phyloP scores from a whole-genome alignment of 208 protist genomes.

The Sergeia podlipaevii region DNA sequence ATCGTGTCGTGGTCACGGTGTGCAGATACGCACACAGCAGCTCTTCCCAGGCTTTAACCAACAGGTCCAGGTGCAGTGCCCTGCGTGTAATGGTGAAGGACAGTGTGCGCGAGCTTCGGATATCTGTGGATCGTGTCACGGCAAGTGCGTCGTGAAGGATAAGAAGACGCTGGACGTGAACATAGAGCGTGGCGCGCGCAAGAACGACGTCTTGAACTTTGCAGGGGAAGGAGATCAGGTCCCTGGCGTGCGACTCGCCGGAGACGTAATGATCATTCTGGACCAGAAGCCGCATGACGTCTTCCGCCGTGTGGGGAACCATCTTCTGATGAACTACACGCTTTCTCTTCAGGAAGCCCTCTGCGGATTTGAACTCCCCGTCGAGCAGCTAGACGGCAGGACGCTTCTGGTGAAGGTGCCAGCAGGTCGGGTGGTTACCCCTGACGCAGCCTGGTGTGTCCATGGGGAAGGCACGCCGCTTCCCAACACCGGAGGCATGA shows the following conservation, averaged over 20 bases:
- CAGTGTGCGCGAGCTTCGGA: conserved; percentile 70
- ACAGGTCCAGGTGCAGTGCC: conserved; percentile 88
- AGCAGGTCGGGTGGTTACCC: conserved; percentile 73
- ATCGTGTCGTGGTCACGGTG: conserved; percentile 90
- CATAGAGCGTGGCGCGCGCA: conserved; percentile 93
- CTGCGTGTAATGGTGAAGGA: conserved; percentile 89
- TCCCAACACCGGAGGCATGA: conserved; percentile 62
- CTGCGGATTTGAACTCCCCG: conserved; percentile 81
- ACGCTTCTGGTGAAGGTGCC: conserved; percentile 61
- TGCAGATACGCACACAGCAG: conserved; percentile 85
- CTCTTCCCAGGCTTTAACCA: conserved; percentile 94
- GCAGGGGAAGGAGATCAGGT: conserved; percentile 93
- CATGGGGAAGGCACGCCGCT: conserved; percentile 89
- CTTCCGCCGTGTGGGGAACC: conserved; percentile 91
- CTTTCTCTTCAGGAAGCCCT: conserved; percentile 94
- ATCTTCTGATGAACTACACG: conserved; percentile 88
- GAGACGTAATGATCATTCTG: conserved; percentile 97
- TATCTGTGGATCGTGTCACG: conserved; percentile 92
- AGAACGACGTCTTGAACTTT: conserved; percentile 93
- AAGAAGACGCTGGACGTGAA: conserved; percentile 93
- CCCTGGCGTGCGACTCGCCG: conserved; percentile 78
- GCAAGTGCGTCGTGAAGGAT: conserved; percentile 88
- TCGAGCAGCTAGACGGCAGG: conserved; percentile 91
- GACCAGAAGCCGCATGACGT: conserved; percentile 86
- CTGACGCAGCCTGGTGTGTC: conserved; percentile 65